These are phyloP conservation scores for Allomyces javanicus DNA, from an alignment of 192 early-diverging fungal genomes.

Conservation along the genomic window DNA sequence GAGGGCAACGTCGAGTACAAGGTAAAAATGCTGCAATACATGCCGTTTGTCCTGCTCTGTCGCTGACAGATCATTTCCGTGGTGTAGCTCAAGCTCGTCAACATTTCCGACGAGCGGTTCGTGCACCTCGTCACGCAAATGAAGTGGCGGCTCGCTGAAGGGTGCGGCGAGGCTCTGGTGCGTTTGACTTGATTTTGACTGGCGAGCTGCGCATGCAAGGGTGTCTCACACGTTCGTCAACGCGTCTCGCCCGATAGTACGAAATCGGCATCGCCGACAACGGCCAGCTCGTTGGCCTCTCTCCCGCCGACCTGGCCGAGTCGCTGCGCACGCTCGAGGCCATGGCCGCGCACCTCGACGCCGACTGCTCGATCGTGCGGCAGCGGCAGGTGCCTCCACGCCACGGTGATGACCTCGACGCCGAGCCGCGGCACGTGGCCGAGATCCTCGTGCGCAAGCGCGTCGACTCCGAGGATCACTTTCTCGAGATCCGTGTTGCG, in stretches of 20 bases:
- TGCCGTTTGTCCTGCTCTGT: no score
- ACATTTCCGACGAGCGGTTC: slow-evolving; percentile 24
- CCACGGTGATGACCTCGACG: neutral
- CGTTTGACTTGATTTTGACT: neutral
- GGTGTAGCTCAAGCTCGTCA: slow-evolving; percentile 25
- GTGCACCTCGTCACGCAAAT: slow-evolving; percentile 35
- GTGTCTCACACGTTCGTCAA: no score
- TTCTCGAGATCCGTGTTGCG: slow-evolving; percentile 61
- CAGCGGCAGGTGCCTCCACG: neutral
- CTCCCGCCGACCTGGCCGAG: neutral
- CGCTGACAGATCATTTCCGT: neutral
- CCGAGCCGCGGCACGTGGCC: slow-evolving; percentile 23
- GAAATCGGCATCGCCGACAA: slow-evolving; percentile 34
- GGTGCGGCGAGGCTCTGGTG: slow-evolving; percentile 23
- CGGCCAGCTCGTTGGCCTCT: slow-evolving; percentile 24
- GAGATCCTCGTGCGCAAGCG: slow-evolving; percentile 54
- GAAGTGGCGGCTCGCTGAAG: slow-evolving; percentile 37
- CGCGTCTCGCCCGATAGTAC: slow-evolving; percentile 9
- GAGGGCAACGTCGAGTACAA: slow-evolving; percentile 36
- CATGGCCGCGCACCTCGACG: neutral
- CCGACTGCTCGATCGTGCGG: neutral
- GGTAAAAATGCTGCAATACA: slow-evolving; percentile 20
- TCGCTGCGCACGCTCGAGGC: neutral
- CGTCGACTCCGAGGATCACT: slow-evolving; percentile 32
- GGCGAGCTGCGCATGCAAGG: no score